These are phyloP conservation scores for Ajuga chamaepitys DNA, from an alignment of 257 asterid species.

Conservation along the genomic window DNA sequence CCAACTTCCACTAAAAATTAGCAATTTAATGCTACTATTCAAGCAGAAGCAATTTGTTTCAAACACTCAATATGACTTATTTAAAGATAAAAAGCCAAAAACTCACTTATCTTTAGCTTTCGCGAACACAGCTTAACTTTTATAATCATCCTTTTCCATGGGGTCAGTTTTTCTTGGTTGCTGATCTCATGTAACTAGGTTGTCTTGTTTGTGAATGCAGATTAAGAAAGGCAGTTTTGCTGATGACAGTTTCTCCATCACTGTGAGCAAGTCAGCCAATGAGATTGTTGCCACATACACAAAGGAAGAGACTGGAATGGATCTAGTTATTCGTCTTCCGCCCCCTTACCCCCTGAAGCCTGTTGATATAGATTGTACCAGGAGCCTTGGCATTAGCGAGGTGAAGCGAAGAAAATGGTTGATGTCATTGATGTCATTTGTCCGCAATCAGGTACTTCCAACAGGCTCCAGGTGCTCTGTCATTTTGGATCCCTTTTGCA, in stretches of 20 bases:
- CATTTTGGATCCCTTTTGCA: not conserved
- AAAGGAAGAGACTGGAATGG: slow-evolving; percentile 97
- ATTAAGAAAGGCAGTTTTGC: slow-evolving; percentile 72
- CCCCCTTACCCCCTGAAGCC: slow-evolving; percentile 88
- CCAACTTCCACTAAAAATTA: too few species aligned
- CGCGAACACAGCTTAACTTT: too few species aligned
- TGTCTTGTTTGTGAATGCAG: slow-evolving; percentile 40
- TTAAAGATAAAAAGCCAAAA: too few species aligned
- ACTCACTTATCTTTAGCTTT: too few species aligned
- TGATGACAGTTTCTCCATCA: slow-evolving; percentile 81
- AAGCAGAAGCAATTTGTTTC: too few species aligned
- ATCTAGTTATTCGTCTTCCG: slow-evolving; percentile 92
- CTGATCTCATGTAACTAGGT: slow-evolving; percentile 6
- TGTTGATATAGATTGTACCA: slow-evolving; percentile 86
- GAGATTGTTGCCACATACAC: slow-evolving; percentile 97
- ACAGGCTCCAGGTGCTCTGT: not conserved
- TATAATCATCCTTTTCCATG: not conserved
- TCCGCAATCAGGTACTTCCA: slow-evolving; percentile 79
- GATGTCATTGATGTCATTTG: slow-evolving; percentile 86
- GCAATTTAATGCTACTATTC: too few species aligned
- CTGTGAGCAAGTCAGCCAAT: slow-evolving; percentile 91
- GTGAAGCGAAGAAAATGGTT: slow-evolving; percentile 92
- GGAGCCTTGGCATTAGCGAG: slow-evolving; percentile 93
- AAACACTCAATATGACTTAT: too few species aligned
- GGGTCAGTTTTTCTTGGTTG: slow-evolving; percentile 6